Evolutionary conservation across 2,329 filamentous ascomycete genomes (phyloP).

Genomic region (Fusarium transvaalense): DNA sequence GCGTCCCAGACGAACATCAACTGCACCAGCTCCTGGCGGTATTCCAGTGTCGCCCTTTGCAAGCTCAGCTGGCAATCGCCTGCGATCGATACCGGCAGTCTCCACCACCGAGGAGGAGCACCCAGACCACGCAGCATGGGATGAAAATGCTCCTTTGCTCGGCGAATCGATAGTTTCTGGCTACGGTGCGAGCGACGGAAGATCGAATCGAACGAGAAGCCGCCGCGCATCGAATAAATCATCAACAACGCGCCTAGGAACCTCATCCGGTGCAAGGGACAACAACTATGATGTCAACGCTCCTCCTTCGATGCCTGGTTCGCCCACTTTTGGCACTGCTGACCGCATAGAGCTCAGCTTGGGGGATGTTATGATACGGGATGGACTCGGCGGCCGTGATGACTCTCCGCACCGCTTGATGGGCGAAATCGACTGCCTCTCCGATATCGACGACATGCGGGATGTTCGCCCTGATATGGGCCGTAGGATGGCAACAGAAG

Average conservation of each 20-base stretch:
- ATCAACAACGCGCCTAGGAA: slow-evolving; percentile 59
- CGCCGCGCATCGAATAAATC: slow-evolving; percentile 65
- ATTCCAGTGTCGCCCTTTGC: slow-evolving; percentile 52
- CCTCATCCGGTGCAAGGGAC: slow-evolving; percentile 55
- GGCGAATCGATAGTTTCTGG: slow-evolving; percentile 53
- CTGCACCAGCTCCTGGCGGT: slow-evolving; percentile 54
- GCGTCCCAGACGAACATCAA: slow-evolving; percentile 72
- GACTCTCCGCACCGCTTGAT: slow-evolving; percentile 49
- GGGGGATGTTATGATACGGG: slow-evolving; percentile 78
- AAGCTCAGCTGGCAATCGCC: slow-evolving; percentile 50
- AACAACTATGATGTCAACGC: slow-evolving; percentile 74
- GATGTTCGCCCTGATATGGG: slow-evolving; percentile 49
- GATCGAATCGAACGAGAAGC: slow-evolving; percentile 53
- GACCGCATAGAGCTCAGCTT: slow-evolving; percentile 69
- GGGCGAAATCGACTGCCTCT: slow-evolving; percentile 51
- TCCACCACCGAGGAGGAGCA: slow-evolving; percentile 63
- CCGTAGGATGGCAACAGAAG: slow-evolving; percentile 69
- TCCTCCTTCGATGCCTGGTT: slow-evolving; percentile 75
- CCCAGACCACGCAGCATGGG: slow-evolving; percentile 56
- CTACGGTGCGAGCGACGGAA: slow-evolving; percentile 60
- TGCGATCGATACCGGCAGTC: slow-evolving; percentile 54
- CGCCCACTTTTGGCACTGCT: slow-evolving; percentile 64
- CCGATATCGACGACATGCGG: slow-evolving; percentile 46
- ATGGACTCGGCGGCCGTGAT: slow-evolving; percentile 64
- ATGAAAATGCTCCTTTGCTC: slow-evolving; percentile 69